These are phyloP conservation scores for Mycena indigotica DNA, from an alignment of 768 basidiomycete genomes.

Conservation along the genomic window DNA sequence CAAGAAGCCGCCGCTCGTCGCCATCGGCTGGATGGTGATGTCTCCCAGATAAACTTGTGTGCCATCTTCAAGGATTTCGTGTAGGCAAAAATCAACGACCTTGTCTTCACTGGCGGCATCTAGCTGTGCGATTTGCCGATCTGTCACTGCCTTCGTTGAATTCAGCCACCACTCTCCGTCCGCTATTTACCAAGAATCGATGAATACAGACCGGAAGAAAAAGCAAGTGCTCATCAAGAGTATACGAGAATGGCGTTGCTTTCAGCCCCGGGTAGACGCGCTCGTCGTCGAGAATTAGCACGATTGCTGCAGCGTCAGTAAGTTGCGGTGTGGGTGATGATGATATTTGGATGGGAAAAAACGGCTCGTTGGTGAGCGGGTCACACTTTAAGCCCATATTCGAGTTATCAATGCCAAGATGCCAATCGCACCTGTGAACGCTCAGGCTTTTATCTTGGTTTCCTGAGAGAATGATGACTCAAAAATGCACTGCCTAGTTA, in stretches of 20 bases:
- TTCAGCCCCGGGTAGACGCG: conserved; percentile 45
- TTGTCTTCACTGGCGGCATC: conserved; percentile 24
- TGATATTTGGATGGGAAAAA: conserved; percentile 50
- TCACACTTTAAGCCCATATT: too few species aligned
- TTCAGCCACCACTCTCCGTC: conserved; percentile 30
- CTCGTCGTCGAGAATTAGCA: conserved; percentile 48
- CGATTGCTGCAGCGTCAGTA: conserved; percentile 39
- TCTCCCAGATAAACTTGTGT: conserved; percentile 54
- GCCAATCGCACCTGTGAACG: too few species aligned
- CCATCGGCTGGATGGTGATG: conserved; percentile 33
- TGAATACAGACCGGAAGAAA: background rate
- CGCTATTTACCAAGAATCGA: conserved; percentile 22
- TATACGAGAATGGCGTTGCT: conserved; percentile 53
- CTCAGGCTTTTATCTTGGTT: too few species aligned
- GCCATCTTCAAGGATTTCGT: conserved; percentile 56
- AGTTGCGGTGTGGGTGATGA: conserved; percentile 56
- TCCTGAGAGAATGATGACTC: too few species aligned
- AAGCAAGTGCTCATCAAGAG: conserved; percentile 25
- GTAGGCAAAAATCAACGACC: conserved; percentile 42
- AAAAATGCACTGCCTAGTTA: too few species aligned
- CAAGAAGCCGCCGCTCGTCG: conserved; percentile 32
- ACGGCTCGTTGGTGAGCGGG: conserved; percentile 49
- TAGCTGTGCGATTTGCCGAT: conserved; percentile 32
- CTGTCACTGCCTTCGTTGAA: conserved; percentile 26
- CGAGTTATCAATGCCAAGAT: too few species aligned